Percentiles rank a stretch among this genome's conserved stretches.
phyloP scores from a whole-genome alignment of 169 alveolate species.

The Plasmodium berghei region DNA sequence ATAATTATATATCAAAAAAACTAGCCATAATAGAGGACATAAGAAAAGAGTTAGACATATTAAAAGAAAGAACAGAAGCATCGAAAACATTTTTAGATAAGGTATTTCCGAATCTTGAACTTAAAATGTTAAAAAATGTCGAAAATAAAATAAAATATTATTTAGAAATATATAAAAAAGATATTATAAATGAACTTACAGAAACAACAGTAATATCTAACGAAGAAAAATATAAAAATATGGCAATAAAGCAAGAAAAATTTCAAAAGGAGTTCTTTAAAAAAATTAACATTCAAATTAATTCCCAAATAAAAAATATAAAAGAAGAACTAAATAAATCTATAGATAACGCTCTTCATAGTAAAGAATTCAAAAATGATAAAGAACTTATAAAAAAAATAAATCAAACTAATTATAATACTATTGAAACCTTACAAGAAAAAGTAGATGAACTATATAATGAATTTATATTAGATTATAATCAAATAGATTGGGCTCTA shows the following conservation, averaged over 20 bases:
- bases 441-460: slow-evolving; percentile 71
- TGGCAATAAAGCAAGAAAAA: slow-evolving; percentile 43
- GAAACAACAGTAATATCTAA: slow-evolving; percentile 67
- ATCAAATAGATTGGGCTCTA: slow-evolving; percentile 75
- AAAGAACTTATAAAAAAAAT: slow-evolving; percentile 1
- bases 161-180: slow-evolving; percentile 74
- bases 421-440: slow-evolving; percentile 52
- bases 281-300: slow-evolving; percentile 55
- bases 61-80: slow-evolving; percentile 33
- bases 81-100: slow-evolving; percentile 38
- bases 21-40: slow-evolving; percentile 8
- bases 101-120: slow-evolving; percentile 35
- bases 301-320: slow-evolving; percentile 46
- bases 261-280: slow-evolving; percentile 37
- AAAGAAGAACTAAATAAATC: slow-evolving; percentile 58
- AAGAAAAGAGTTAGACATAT: slow-evolving; percentile 27
- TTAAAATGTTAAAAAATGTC: slow-evolving; percentile 27
- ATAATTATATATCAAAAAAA: slow-evolving; percentile 3
- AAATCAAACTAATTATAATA: neutral
- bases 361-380: slow-evolving; percentile 36
- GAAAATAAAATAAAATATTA: slow-evolving; percentile 67
- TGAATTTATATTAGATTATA: slow-evolving; percentile 73
- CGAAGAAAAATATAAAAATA: slow-evolving; percentile 58
- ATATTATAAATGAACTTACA: slow-evolving; percentile 62
- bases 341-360: slow-evolving; percentile 16